Conservation (phyloP, 176 grass and related monocot species). For the Musa beccarii region DNA sequence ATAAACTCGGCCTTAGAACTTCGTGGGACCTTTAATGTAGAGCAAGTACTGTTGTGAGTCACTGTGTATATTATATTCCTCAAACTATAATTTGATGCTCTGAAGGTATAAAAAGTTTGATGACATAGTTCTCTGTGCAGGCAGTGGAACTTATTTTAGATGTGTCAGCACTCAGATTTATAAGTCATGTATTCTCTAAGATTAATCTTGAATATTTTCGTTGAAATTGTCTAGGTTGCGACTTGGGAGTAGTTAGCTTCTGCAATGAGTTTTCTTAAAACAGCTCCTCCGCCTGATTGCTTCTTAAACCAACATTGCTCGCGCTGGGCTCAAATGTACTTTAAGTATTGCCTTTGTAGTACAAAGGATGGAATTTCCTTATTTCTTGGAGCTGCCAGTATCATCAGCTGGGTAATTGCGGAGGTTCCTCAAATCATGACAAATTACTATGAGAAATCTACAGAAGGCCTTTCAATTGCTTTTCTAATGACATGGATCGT, state of each 20-base stretch:
- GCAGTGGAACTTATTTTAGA: background rate
- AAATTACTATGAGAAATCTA: conserved; percentile 70
- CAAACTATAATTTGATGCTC: background rate
- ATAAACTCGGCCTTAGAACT: background rate
- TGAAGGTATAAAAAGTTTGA: background rate
- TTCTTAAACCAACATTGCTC: conserved; percentile 33
- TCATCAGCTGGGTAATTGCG: conserved; percentile 77
- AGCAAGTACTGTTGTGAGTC: background rate
- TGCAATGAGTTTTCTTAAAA: conserved; percentile 38
- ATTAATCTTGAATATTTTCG: too few species aligned
- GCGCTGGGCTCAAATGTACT: conserved; percentile 56
- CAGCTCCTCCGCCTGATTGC: conserved; percentile 28
- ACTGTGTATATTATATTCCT: background rate
- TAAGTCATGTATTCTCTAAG: background rate
- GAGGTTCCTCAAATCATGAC: conserved; percentile 93
- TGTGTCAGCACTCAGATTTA: background rate
- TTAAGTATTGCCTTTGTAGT: conserved; percentile 73
- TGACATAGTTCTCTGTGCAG: too few species aligned
- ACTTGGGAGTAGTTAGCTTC: background rate
- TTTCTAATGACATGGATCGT: conserved; percentile 90
- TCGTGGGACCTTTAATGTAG: background rate
- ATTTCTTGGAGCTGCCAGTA: conserved; percentile 53
- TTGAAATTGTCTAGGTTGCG: conserved; percentile 1
- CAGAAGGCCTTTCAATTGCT: conserved; percentile 70
- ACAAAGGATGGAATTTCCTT: conserved; percentile 49